These are phyloP conservation scores for Xylogone sp. DNA, from an alignment of 2,329 filamentous ascomycete genomes.

Conservation along the genomic window DNA sequence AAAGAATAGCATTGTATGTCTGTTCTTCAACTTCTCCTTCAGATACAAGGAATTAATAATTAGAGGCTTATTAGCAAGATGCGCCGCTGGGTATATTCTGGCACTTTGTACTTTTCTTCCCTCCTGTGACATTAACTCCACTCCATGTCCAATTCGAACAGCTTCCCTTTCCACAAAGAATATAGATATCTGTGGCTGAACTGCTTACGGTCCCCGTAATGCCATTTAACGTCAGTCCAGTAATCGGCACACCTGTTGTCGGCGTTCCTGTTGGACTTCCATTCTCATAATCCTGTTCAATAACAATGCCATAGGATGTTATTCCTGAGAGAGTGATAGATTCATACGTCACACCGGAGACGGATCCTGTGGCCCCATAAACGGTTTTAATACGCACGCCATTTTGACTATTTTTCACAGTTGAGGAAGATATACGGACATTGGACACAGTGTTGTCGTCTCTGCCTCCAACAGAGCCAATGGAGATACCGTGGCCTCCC, in stretches of 20 bases:
- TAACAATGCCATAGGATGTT: constrained; percentile 45
- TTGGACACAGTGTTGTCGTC: constrained; percentile 49
- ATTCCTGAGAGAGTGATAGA: constrained; percentile 48
- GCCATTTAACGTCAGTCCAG: constrained; percentile 39
- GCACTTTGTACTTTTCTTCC: constrained; percentile 39
- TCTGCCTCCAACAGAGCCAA: constrained; percentile 56
- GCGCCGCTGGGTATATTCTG: constrained; percentile 32
- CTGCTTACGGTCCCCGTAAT: constrained; percentile 38
- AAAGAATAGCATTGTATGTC: background rate
- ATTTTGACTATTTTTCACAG: constrained; percentile 48
- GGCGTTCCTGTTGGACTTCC: constrained; percentile 41
- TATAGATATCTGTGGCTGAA: constrained; percentile 41
- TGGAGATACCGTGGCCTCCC: constrained; percentile 44
- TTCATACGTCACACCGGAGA: constrained; percentile 49
- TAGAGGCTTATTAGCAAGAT: constrained; percentile 13
- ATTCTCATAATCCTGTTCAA: constrained; percentile 55
- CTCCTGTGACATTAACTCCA: constrained; percentile 46
- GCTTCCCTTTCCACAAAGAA: constrained; percentile 48
- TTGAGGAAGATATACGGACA: constrained; percentile 46
- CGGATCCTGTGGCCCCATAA: constrained; percentile 45
- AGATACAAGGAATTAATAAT: too few relatives aligned
- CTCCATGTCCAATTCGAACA: constrained; percentile 52
- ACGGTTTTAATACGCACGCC: constrained; percentile 59
- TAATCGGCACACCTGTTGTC: constrained; percentile 50
- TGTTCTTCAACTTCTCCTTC: too few relatives aligned